Conservation (phyloP, 176 grass and related monocot genomes). For the Aegilops umbellulata region DNA sequence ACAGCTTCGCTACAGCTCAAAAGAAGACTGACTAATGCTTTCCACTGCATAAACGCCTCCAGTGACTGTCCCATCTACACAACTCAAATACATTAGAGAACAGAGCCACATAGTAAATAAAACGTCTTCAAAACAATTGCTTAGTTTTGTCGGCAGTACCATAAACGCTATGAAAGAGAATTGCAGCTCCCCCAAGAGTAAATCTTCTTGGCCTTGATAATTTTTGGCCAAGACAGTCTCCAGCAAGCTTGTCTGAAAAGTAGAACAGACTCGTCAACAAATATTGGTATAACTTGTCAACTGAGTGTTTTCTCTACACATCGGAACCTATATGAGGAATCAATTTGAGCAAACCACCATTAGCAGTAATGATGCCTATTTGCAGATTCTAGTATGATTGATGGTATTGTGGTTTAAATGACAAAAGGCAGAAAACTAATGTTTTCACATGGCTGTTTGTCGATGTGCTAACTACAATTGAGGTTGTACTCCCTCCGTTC, state of each 20-base stretch:
- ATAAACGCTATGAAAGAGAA: constrained; percentile 93
- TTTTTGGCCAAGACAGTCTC: constrained; percentile 64
- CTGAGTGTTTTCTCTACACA: background rate
- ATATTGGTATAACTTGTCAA: constrained; percentile 5
- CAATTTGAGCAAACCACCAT: background rate
- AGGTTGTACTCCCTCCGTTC: no score
- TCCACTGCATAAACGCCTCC: constrained; percentile 90
- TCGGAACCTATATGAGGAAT: background rate
- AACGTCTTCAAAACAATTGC: background rate
- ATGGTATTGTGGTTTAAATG: background rate
- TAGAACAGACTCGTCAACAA: constrained; percentile 45
- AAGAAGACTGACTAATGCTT: constrained; percentile 78
- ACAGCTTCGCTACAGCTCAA: constrained; percentile 84
- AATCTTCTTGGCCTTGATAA: constrained; percentile 71
- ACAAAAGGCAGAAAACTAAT: background rate
- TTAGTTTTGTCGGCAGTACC: constrained; percentile 43
- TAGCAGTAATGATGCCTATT: background rate
- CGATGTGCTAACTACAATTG: background rate
- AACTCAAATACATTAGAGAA: constrained; percentile 24
- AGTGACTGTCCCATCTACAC: constrained; percentile 88
- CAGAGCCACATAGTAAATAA: background rate
- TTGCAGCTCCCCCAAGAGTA: constrained; percentile 82
- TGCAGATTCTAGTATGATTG: background rate
- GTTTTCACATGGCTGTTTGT: background rate
- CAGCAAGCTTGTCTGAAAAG: constrained; percentile 71